A percentile compares a stretch with the other conserved stretches of the same genome.
These are phyloP conservation scores for Penicillium hordei DNA, from an alignment of 2,329 filamentous ascomycete genomes.

Conservation along the genomic window DNA sequence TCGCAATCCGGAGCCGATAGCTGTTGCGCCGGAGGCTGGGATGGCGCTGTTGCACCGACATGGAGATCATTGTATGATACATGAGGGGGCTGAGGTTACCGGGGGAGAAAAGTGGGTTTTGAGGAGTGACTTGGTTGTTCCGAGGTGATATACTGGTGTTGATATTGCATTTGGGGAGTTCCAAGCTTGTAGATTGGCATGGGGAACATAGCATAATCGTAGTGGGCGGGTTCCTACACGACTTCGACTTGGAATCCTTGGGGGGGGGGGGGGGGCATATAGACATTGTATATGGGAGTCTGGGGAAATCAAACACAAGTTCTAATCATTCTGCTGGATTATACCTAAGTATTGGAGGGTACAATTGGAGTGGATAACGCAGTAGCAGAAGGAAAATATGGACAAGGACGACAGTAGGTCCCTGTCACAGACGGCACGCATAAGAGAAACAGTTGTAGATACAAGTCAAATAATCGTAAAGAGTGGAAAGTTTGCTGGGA, in stretches of 20 bases:
- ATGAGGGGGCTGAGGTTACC: slow-evolving; percentile 78
- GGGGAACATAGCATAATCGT: background rate
- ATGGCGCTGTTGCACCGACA: slow-evolving; percentile 85
- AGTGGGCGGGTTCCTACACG: background rate
- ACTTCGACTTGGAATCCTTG: background rate
- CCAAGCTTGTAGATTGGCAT: background rate
- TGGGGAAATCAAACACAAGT: background rate
- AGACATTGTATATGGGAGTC: background rate
- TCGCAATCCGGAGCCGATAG: slow-evolving; percentile 61
- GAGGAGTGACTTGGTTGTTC: slow-evolving; percentile 68
- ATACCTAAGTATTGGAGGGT: background rate
- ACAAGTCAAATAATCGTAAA: slow-evolving; percentile 25
- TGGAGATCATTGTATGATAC: slow-evolving; percentile 83
- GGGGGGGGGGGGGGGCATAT: too few relatives aligned
- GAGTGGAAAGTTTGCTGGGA: slow-evolving; percentile 15
- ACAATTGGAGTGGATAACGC: background rate
- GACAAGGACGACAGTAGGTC: slow-evolving; percentile 25
- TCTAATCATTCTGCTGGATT: slow-evolving; percentile 21
- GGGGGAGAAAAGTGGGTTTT: slow-evolving; percentile 90
- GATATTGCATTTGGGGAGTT: background rate
- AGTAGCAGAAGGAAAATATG: slow-evolving; percentile 17
- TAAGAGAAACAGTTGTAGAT: slow-evolving; percentile 23
- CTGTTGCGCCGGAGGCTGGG: slow-evolving; percentile 75
- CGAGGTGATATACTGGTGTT: slow-evolving; percentile 26
- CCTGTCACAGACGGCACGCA: slow-evolving; percentile 13